Base-by-base conservation (phyloP, 192 early-diverging fungal genomes). In the Spinellus fusiger region DNA sequence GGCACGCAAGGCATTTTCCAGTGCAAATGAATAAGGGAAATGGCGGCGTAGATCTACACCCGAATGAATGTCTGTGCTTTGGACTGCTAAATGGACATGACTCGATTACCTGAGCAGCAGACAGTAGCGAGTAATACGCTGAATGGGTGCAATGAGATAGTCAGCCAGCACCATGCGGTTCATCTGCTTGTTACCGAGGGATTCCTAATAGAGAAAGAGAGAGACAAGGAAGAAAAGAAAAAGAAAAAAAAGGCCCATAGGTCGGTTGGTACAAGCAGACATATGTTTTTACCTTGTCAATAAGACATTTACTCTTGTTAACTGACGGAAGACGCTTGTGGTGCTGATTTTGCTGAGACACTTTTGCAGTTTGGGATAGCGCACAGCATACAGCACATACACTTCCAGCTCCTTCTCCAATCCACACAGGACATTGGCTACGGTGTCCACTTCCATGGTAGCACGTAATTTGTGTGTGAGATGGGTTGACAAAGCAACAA, bases 91-190 rank as follows among this genome's bases (percentile, higher is more conserved):
- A 20, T 18, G 28, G 20, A 23, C 25, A 27, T 16, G 8, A 25
- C 2, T n/a, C 29, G 12, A 57, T 64, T 74, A 78, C 68, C 76
- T 83, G 40, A 91, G 71, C 37, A 91, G 65, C 56, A 91, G 62
- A 28, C 82, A 81, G 71, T 91, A 91, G n/a, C 87, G 80, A 3
- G 89, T 86, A 18, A 91, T 83, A 28, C 89, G 79, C 71, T 91
- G 89, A 49, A 91, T 87, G 0, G 89, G 89, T 66, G 88, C 80
- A 55, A 91, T 89, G 67, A 91, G 73, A 63, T 88, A 74, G 59
- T 89, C 87, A 27, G 78, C 76, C 25, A 96, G 70, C 28, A 77
- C 81, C 51, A 91, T 75, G 28, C 79, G 77, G n/a, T 75, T 80
- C 8, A 66, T 79, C 56, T 84, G 77, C 27, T 79, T 80, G 28